Percentiles rank a stretch among this genome's conserved stretches.
Conservation (phyloP, 768 basidiomycete species). For the Tulasnella sp. region DNA sequence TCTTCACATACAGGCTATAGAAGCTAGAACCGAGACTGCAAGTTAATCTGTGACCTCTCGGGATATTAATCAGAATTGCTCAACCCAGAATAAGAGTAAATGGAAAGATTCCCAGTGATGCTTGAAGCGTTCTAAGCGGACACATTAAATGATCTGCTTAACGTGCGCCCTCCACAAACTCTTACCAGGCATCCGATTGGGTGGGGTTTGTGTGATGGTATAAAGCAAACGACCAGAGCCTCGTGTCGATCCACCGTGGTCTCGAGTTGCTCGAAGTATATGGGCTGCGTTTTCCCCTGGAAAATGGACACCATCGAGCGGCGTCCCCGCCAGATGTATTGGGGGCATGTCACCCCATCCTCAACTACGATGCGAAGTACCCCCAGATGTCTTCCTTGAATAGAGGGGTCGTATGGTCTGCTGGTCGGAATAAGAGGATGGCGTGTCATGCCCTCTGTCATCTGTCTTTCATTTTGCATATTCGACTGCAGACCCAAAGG, state of each 20-base stretch:
- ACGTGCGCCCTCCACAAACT: background rate
- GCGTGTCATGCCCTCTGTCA: background rate
- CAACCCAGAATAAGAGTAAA: background rate
- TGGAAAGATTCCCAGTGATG: background rate
- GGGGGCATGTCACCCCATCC: background rate
- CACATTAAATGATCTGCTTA: background rate
- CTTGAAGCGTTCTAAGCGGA: background rate
- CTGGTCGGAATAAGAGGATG: background rate
- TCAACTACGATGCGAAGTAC: background rate
- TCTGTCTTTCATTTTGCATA: background rate
- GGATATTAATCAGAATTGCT: background rate
- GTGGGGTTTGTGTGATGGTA: background rate
- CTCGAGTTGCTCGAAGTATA: background rate
- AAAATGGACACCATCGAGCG: background rate
- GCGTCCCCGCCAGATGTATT: background rate
- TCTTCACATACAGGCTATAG: background rate
- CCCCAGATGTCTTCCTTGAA: background rate
- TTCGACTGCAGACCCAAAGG: background rate
- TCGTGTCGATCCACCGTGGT: background rate
- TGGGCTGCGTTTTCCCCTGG: background rate
- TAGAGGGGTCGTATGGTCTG: background rate
- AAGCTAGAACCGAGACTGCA: background rate
- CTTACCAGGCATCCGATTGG: background rate
- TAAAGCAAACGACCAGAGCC: background rate
- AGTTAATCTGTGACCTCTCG: background rate